Evolutionary conservation across 495 filamentous ascomycete species (phyloP), one percentile per base, ranked within the genome.

Genomic region (Aspergillus carlsbadensis): DNA sequence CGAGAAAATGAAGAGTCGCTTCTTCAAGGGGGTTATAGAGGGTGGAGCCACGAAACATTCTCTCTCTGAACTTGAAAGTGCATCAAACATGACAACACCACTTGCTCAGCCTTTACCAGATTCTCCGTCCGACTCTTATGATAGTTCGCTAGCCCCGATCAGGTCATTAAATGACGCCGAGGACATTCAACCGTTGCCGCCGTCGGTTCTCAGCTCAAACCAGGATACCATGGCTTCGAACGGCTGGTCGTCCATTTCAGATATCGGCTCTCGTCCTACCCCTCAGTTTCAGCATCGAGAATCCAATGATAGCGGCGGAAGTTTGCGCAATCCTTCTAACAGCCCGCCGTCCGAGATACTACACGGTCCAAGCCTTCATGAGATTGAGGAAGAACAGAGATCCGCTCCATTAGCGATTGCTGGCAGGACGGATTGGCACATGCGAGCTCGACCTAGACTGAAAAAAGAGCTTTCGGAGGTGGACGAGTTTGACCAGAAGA

Each of bases 11-110:
- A 76, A 75, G 57, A 74, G 60, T 31, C 70, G 72, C n/a, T 43
- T 77, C 42, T 75, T 77, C 58, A 77, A 77, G 60, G 71, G 69
- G 0, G 70, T 78, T 18, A 72, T 76, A 57, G 72, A 78, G 18
- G 65, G 65, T 20, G 75, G 70, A 56, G 64, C 64, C 8, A 59
- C 66, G 14, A 71, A 51, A 58, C 59, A 59, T 49, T 59, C 65
- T 3, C 61, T 75, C 8, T 56, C 67, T 35, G 86, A 89, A 53
- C 70, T 80, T 13, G 87, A 90, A 47, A 88, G 82, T 67, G 85
- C 84, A 36, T 94, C 90, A 1, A 91, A 88, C 55, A 81, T 90
- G 64, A 81, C 87, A 11, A 96, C 91, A 0, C 91, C 91, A 1
- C 75, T 93, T 39, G 90, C 84, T 5, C 80, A 84, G 21, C 89